These are phyloP conservation scores for Terfezia boudieri DNA, from an alignment of 495 filamentous ascomycete species.

Conservation along the genomic window DNA sequence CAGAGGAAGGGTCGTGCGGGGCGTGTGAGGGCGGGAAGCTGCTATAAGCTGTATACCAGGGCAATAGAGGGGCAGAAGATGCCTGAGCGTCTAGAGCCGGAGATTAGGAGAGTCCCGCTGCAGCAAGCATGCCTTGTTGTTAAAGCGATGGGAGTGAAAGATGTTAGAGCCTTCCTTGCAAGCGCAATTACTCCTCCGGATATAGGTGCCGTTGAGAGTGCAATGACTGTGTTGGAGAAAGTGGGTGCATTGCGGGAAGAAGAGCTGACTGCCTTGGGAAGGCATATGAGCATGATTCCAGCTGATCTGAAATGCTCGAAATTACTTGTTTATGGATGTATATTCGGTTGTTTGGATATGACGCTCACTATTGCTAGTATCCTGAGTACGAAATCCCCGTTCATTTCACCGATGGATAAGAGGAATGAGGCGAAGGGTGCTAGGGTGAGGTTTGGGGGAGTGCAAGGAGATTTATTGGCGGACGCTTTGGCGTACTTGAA, in stretches of 20 bases:
- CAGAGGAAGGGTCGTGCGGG: slow-evolving; percentile 90
- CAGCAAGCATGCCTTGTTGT: slow-evolving; percentile 90
- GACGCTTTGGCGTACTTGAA: slow-evolving; percentile 65
- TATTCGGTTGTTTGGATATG: slow-evolving; percentile 75
- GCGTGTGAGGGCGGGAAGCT: slow-evolving; percentile 69
- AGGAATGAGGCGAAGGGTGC: slow-evolving; percentile 58
- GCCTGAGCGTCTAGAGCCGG: slow-evolving; percentile 74
- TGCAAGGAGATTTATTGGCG: slow-evolving; percentile 69
- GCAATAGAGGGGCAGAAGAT: slow-evolving; percentile 59
- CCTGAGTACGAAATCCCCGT: slow-evolving; percentile 63
- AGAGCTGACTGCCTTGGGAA: slow-evolving; percentile 68
- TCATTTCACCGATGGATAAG: slow-evolving; percentile 57
- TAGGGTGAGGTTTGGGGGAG: slow-evolving; percentile 43
- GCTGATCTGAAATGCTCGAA: slow-evolving; percentile 85
- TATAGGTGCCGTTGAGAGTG: slow-evolving; percentile 60
- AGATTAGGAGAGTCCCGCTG: slow-evolving; percentile 76
- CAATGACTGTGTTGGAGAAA: slow-evolving; percentile 48
- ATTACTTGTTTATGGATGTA: slow-evolving; percentile 84
- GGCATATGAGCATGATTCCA: slow-evolving; percentile 86
- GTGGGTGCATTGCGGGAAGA: slow-evolving; percentile 77
- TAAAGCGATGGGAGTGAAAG: slow-evolving; percentile 73
- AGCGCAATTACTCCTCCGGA: slow-evolving; percentile 77
- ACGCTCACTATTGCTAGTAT: slow-evolving; percentile 80
- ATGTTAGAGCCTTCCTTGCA: slow-evolving; percentile 59
- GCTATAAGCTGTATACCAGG: slow-evolving; percentile 87